phyloP scores from a whole-genome alignment of 2,329 filamentous ascomycete genomes.

The Colletotrichum cordylinicola region DNA sequence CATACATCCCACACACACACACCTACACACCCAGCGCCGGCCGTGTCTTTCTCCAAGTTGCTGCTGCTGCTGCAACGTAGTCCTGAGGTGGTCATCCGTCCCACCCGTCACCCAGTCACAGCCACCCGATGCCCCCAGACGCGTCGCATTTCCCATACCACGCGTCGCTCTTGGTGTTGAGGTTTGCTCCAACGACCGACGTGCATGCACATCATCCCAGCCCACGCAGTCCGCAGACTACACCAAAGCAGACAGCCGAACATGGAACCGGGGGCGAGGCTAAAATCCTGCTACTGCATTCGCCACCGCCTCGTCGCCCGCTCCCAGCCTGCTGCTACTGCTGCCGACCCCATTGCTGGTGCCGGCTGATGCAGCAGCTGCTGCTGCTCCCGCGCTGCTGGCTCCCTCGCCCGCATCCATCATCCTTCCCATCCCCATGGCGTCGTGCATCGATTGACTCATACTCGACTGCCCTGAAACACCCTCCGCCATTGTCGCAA shows the following conservation, averaged over 20 bases:
- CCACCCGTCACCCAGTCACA: constrained; percentile 7
- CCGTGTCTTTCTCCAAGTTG: background rate
- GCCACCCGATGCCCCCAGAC: constrained; percentile 3
- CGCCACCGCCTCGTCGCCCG: constrained; percentile 8
- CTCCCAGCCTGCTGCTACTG: background rate
- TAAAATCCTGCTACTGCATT: constrained; percentile 7
- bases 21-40: background rate
- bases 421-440: background rate
- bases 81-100: background rate
- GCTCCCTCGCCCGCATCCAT: constrained; percentile 15
- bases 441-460: constrained; percentile 17
- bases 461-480: constrained; percentile 17
- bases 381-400: background rate
- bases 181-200: background rate
- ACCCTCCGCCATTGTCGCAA: constrained; percentile 3
- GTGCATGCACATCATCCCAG: background rate
- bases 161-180: constrained; percentile 24
- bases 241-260: background rate
- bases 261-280: background rate
- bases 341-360: background rate
- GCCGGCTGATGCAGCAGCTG: background rate
- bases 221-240: background rate
- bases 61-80: background rate
- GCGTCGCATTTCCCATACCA: constrained; percentile 20
- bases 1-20: background rate